Evolutionary conservation across 2,329 filamentous ascomycete genomes (phyloP).

Genomic region (Phaeosphaeriaceae sp.): DNA sequence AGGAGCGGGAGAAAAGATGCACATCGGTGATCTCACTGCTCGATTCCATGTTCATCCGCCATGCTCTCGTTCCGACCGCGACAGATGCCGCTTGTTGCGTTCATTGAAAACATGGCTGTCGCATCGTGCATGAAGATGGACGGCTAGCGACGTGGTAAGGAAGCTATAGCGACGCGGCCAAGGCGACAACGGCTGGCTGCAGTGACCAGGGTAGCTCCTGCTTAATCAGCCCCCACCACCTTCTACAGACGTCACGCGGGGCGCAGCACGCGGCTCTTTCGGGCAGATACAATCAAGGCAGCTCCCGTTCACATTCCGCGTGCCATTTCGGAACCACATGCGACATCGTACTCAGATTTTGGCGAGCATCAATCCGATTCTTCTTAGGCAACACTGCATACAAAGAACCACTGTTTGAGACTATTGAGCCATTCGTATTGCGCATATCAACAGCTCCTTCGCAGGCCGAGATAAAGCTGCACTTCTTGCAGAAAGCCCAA

Average conservation of each 20-base stretch:
- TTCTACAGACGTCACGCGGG: conserved; percentile 1
- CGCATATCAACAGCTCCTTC: background rate
- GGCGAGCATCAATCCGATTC: background rate
- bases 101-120: background rate
- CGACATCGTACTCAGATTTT: background rate
- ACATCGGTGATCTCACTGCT: conserved; percentile 34
- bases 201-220: conserved; percentile 10
- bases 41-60: conserved; percentile 8
- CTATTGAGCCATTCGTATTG: background rate
- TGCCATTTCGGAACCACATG: conserved; percentile 4
- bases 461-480: background rate
- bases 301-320: conserved; percentile 20
- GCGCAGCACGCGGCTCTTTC: conserved; percentile 18
- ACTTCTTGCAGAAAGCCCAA: background rate
- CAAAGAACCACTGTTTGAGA: background rate
- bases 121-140: background rate
- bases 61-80: conserved; percentile 7
- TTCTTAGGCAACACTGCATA: background rate
- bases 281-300: conserved; percentile 24
- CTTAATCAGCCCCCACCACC: conserved; percentile 30
- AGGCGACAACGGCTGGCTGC: conserved; percentile 1
- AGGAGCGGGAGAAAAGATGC: conserved; percentile 9
- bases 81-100: conserved; percentile 6
- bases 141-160: background rate
- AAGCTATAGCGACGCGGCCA: conserved; percentile 4